A percentile compares a stretch with the other conserved stretches of the same genome.
Evolutionary conservation across 768 basidiomycete genomes (phyloP).

Genomic region (Mycena filopes): DNA sequence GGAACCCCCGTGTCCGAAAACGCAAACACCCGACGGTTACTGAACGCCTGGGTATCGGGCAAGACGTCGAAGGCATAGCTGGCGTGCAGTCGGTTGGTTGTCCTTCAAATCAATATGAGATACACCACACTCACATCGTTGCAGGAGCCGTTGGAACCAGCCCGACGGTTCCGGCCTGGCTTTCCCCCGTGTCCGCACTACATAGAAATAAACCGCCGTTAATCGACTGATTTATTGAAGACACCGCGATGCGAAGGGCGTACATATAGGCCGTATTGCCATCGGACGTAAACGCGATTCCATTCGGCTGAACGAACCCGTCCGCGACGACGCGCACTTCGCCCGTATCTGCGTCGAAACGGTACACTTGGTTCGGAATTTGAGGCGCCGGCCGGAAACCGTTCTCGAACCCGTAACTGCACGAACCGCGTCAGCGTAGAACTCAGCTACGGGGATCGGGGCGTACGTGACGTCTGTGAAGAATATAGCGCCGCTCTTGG

Average conservation of each 20-base stretch:
- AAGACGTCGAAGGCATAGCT: constrained; percentile 67
- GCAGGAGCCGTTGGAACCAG: constrained; percentile 36
- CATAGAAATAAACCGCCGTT: not conserved
- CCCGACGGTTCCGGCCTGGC: constrained; percentile 31
- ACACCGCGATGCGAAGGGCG: not conserved
- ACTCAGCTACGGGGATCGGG: not conserved
- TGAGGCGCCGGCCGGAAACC: constrained; percentile 51
- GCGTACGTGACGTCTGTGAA: constrained; percentile 47
- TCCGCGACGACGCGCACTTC: constrained; percentile 56
- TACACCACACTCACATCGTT: constrained; percentile 35
- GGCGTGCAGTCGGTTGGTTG: not conserved
- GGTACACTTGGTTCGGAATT: constrained; percentile 58
- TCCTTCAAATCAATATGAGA: too few species aligned
- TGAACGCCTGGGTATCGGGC: constrained; percentile 49
- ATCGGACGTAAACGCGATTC: constrained; percentile 29
- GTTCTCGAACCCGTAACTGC: constrained; percentile 51
- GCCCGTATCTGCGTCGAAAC: constrained; percentile 53
- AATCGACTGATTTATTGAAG: not conserved
- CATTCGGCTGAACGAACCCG: constrained; percentile 41
- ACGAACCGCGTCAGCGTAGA: too few species aligned
- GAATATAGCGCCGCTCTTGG: constrained; percentile 35
- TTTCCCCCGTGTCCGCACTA: constrained; percentile 39
- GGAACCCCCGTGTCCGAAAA: constrained; percentile 62
- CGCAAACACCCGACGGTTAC: constrained; percentile 63
- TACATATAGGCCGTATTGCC: constrained; percentile 29